Evolutionary conservation across 2,329 filamentous ascomycete species (phyloP).

Genomic region (Sporothrix phasma): DNA sequence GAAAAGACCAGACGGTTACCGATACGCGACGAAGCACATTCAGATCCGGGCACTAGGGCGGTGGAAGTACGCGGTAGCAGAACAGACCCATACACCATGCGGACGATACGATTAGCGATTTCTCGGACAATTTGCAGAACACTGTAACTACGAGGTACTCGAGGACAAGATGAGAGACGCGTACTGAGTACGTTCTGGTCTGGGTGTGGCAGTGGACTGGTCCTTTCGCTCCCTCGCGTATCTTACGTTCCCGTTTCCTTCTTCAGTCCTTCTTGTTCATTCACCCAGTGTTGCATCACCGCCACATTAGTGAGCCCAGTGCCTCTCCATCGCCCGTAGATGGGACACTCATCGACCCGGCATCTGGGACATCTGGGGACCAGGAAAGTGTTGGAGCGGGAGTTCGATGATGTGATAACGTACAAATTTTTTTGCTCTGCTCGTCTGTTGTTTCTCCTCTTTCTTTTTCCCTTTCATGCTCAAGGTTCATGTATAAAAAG

Average conservation of each 20-base stretch:
- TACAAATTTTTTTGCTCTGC: background rate
- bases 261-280: background rate
- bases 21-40: no score
- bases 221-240: background rate
- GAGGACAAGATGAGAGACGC: background rate
- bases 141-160: no score
- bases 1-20: no score
- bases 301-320: background rate
- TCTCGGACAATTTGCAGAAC: no score
- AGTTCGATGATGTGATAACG: background rate
- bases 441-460: background rate
- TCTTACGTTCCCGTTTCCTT: no score
- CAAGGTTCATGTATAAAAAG: no score
- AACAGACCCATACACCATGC: no score
- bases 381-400: background rate
- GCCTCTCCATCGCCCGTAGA: background rate
- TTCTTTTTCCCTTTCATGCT: background rate
- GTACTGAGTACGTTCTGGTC: no score
- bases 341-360: background rate
- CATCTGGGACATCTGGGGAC: background rate
- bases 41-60: no score
- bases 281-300: background rate
- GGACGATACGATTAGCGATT: no score
- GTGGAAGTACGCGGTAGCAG: no score
- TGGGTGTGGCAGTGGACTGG: background rate